A percentile compares a stretch with the other conserved stretches of the same genome.
These are phyloP conservation scores for Aspergillus hancockii DNA, from an alignment of 495 filamentous ascomycete species.

Conservation along the genomic window DNA sequence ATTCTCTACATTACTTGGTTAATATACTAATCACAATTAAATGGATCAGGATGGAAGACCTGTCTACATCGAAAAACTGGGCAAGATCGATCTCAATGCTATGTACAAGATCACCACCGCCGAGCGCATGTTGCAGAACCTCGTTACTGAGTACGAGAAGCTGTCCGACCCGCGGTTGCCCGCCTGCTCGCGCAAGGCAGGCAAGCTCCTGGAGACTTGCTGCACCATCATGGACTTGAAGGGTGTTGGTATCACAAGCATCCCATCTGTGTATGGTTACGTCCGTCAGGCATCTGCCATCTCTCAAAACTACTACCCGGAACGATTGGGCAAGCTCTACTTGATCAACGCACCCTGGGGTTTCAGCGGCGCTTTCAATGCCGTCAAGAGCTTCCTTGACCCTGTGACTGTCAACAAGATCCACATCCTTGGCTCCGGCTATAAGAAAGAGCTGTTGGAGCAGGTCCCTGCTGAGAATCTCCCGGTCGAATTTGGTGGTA, in stretches of 20 bases:
- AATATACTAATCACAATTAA: slow-evolving; percentile 14
- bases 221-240: slow-evolving; percentile 97
- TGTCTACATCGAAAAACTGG: slow-evolving; percentile 94
- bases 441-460: slow-evolving; percentile 76
- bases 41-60: slow-evolving; percentile 81
- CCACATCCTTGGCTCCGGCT: slow-evolving; percentile 78
- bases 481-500: slow-evolving; percentile 82
- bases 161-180: slow-evolving; percentile 88
- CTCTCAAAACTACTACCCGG: slow-evolving; percentile 98
- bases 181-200: slow-evolving; percentile 91
- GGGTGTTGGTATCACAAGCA: slow-evolving; percentile 81
- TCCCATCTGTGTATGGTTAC: slow-evolving; percentile 81
- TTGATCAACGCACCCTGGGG: slow-evolving; percentile 98
- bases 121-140: slow-evolving; percentile 93
- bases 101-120: slow-evolving; percentile 92
- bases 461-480: slow-evolving; percentile 93
- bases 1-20: not conserved
- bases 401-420: slow-evolving; percentile 97
- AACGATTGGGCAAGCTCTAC: slow-evolving; percentile 86
- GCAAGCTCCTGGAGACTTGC: slow-evolving; percentile 90
- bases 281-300: slow-evolving; percentile 76
- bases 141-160: slow-evolving; percentile 96
- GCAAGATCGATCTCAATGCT: slow-evolving; percentile 84
- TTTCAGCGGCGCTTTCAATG: slow-evolving; percentile 77
- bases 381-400: slow-evolving; percentile 90